Conservation (phyloP, 176 grass and related monocot species). For the Melocanna baccifera region DNA sequence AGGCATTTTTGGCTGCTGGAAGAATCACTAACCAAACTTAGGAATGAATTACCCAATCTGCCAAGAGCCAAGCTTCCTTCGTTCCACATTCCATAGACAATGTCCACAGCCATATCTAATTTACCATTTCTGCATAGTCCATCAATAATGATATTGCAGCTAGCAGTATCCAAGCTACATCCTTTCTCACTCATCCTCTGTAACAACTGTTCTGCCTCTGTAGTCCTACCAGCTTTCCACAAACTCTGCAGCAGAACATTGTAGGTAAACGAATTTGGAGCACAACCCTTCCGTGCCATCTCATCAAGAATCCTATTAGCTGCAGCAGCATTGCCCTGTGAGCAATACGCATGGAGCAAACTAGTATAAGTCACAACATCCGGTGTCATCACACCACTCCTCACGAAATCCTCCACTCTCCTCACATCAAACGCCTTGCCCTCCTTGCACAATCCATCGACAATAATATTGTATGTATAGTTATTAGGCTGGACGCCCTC, state of each 20-base stretch:
- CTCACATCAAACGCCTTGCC: conserved; percentile 69
- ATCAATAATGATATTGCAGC: conserved; percentile 91
- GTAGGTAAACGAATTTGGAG: conserved; percentile 64
- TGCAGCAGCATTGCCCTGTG: conserved; percentile 47
- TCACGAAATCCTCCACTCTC: conserved; percentile 69
- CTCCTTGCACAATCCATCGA: conserved; percentile 81
- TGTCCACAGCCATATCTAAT: conserved; percentile 78
- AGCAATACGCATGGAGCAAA: conserved; percentile 79
- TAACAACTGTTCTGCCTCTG: conserved; percentile 63
- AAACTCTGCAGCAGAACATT: conserved; percentile 90
- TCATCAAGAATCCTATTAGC: conserved; percentile 78
- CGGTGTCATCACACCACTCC: conserved; percentile 59
- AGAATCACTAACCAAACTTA: conserved; percentile 51
- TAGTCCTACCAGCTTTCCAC: conserved; percentile 71
- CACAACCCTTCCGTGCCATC: conserved; percentile 62
- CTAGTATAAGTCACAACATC: conserved; percentile 89
- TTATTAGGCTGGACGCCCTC: conserved; percentile 71
- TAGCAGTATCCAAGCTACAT: conserved; percentile 62
- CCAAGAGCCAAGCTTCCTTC: conserved; percentile 79
- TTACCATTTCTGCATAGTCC: conserved; percentile 74
- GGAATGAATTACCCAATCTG: conserved; percentile 69
- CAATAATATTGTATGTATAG: conserved; percentile 85
- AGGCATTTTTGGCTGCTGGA: conserved; percentile 52
- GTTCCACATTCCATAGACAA: conserved; percentile 87
- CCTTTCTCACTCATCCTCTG: conserved; percentile 76